These are phyloP conservation scores for Cordyceps cicadae DNA, from an alignment of 2,329 filamentous ascomycete genomes.

Conservation along the genomic window DNA sequence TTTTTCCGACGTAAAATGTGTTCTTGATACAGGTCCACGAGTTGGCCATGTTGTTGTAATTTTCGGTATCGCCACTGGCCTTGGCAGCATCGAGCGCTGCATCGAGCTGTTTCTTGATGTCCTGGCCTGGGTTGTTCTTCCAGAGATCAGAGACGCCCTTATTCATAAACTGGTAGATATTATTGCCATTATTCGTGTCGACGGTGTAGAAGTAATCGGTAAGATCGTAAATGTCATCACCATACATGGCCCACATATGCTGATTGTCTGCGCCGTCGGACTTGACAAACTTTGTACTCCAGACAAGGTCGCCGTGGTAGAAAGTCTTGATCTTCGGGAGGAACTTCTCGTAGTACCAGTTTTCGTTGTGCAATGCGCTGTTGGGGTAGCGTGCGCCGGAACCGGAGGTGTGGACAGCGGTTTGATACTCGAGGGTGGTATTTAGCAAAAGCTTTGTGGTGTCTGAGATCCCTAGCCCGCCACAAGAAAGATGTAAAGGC, in stretches of 20 bases:
- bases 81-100: constrained; percentile 38
- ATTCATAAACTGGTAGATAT: constrained; percentile 65
- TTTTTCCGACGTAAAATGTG: constrained; percentile 71
- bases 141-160: constrained; percentile 57
- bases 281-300: constrained; percentile 49
- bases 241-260: constrained; percentile 72
- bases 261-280: constrained; percentile 57
- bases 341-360: constrained; percentile 75
- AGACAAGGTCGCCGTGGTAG: constrained; percentile 81
- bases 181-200: constrained; percentile 44
- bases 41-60: constrained; percentile 45
- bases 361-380: constrained; percentile 49
- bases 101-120: constrained; percentile 64
- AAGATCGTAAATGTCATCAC: constrained; percentile 74
- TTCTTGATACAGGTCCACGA: constrained; percentile 75
- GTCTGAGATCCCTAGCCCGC: constrained; percentile 56
- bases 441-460: constrained; percentile 55
- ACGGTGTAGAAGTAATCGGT: constrained; percentile 85
- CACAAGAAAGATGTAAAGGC: constrained; percentile 67
- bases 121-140: constrained; percentile 65
- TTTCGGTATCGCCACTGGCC: constrained; percentile 42
- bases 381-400: constrained; percentile 44
- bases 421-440: constrained; percentile 45
- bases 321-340: constrained; percentile 73
- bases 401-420: constrained; percentile 65